Percentiles rank a stretch among this genome's conserved stretches.
phyloP scores from a whole-genome alignment of 345 rosid genomes.

The Jatropha curcas region DNA sequence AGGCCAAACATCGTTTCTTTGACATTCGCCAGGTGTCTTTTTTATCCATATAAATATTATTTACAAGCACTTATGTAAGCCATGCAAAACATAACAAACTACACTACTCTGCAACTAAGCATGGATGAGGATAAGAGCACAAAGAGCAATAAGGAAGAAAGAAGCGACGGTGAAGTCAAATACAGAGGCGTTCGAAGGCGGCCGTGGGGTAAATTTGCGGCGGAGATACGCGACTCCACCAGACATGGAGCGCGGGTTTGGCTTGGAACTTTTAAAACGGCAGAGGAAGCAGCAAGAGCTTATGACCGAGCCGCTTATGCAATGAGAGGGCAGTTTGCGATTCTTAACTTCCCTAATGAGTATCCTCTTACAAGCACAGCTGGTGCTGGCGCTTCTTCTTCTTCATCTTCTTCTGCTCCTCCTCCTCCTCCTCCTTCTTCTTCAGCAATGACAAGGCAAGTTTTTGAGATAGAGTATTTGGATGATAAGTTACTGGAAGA shows the following conservation, averaged over 20 bases:
- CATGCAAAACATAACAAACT: constrained; percentile 25
- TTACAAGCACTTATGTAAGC: constrained; percentile 14
- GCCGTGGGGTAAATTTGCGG: constrained; percentile 95
- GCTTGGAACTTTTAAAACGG: constrained; percentile 88
- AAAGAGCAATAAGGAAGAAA: neutral
- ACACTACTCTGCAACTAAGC: neutral
- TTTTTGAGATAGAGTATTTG: constrained; percentile 73
- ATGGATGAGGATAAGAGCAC: constrained; percentile 33
- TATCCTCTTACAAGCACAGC: constrained; percentile 45
- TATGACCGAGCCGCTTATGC: constrained; percentile 80
- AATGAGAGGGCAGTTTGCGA: constrained; percentile 81
- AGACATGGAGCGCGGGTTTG: constrained; percentile 79
- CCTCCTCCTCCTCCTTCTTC: constrained; percentile 8
- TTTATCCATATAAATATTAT: neutral
- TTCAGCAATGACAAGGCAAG: constrained; percentile 39
- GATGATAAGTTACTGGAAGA: constrained; percentile 80
- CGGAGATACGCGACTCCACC: constrained; percentile 82
- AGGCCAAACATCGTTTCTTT: neutral
- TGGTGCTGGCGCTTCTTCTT: constrained; percentile 11
- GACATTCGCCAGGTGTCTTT: constrained; percentile 19
- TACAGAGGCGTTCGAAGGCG: constrained; percentile 79
- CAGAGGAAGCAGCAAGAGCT: constrained; percentile 89
- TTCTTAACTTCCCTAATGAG: constrained; percentile 76
- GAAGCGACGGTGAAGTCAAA: constrained; percentile 36
- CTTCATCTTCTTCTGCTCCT: constrained; percentile 20